Evolutionary conservation across 2,329 filamentous ascomycete species (phyloP).

Genomic region (Sporothrix curviconia): DNA sequence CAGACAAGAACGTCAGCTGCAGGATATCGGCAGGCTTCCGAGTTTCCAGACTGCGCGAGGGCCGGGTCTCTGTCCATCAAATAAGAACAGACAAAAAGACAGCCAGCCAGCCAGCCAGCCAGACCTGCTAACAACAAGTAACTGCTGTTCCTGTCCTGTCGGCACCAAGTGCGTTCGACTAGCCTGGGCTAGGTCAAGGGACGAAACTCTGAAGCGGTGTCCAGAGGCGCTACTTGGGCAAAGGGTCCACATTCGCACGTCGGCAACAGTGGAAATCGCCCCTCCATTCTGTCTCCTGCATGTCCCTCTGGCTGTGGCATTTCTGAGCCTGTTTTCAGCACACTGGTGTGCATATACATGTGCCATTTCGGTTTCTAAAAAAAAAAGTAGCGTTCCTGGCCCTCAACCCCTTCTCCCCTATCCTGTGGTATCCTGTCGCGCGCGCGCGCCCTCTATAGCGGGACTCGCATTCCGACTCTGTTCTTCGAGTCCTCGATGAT

Average conservation of each 20-base stretch:
- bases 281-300: constrained; percentile 2
- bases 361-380: constrained; percentile 2
- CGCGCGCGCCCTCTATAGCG: constrained; percentile 5
- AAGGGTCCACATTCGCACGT: constrained; percentile 13
- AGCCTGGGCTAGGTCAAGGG: not conserved
- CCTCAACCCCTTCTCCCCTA: constrained; percentile 13
- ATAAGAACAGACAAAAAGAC: no score
- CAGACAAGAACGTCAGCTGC: not conserved
- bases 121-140: no score
- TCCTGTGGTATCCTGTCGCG: no score
- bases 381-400: constrained; percentile 16
- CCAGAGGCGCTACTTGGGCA: constrained; percentile 14
- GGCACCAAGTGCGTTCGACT: constrained; percentile 2
- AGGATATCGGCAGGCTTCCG: not conserved
- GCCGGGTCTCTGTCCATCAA: not conserved
- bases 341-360: not conserved
- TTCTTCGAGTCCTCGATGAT: constrained; percentile 23
- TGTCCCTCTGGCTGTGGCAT: not conserved
- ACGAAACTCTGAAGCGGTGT: constrained; percentile 13
- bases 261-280: constrained; percentile 6
- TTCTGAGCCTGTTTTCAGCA: constrained; percentile 4
- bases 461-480: not conserved
- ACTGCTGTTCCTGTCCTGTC: constrained; percentile 1
- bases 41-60: not conserved
- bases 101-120: no score